Evolutionary conservation across 768 basidiomycete species (phyloP).

Genomic region (Leccinellum luteum): DNA sequence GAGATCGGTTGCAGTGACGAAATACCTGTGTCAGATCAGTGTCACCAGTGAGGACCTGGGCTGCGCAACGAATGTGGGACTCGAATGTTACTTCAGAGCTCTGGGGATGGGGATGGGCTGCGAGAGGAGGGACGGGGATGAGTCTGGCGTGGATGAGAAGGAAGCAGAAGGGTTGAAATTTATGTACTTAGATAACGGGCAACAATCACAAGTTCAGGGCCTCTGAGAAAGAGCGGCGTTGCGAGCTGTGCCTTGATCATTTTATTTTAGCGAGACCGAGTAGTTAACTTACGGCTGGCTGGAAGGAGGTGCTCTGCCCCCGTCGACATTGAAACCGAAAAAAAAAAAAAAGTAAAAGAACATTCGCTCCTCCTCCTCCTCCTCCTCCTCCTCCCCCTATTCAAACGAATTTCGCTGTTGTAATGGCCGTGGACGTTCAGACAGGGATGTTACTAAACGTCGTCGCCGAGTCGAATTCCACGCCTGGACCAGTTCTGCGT

Average conservation of each 20-base stretch:
- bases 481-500: constrained; percentile 35
- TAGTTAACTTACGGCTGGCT: background rate
- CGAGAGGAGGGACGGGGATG: background rate
- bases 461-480: constrained; percentile 25
- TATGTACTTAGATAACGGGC: background rate
- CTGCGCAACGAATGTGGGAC: background rate
- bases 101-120: background rate
- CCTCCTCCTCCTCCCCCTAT: background rate
- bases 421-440: background rate
- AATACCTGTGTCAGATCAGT: background rate
- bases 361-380: background rate
- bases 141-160: background rate
- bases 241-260: constrained; percentile 12
- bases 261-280: background rate
- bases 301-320: constrained; percentile 7
- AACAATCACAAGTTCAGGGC: background rate
- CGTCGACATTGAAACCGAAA: constrained; percentile 14
- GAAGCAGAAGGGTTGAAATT: background rate
- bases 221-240: constrained; percentile 4
- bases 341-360: constrained; percentile 4
- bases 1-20: background rate
- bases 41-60: too few relatives aligned
- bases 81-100: background rate
- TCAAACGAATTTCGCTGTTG: too few relatives aligned
- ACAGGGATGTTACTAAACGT: constrained; percentile 10